Evolutionary conservation across 495 filamentous ascomycete genomes (phyloP).

Genomic region (Mycothermus thermophilus): DNA sequence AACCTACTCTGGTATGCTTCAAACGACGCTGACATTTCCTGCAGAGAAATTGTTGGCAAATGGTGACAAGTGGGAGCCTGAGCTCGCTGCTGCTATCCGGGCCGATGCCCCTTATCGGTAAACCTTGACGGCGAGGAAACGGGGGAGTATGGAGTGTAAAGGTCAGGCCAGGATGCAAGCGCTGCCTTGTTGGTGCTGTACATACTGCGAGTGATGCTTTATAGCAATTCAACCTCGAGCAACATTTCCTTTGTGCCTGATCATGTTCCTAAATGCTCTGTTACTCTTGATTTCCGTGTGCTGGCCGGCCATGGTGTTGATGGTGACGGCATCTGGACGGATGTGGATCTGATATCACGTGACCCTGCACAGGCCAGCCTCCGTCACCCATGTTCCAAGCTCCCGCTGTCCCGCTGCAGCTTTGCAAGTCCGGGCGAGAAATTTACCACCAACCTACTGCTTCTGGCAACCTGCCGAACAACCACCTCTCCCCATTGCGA

Average conservation of each 20-base stretch:
- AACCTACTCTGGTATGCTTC: background rate
- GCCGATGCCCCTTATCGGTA: slow-evolving; percentile 85
- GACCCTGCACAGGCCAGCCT: slow-evolving; percentile 9
- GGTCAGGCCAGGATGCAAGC: too few relatives aligned
- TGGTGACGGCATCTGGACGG: too few relatives aligned
- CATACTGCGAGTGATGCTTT: too few relatives aligned
- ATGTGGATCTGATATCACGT: too few relatives aligned
- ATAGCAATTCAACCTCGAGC: too few relatives aligned
- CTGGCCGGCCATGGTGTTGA: too few relatives aligned
- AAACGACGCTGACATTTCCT: slow-evolving; percentile 6
- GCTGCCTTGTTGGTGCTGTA: too few relatives aligned
- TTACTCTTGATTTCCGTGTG: too few relatives aligned
- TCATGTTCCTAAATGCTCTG: too few relatives aligned
- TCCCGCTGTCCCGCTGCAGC: too few relatives aligned
- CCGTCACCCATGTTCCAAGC: slow-evolving; percentile 10
- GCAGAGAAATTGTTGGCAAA: slow-evolving; percentile 63
- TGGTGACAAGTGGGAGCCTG: slow-evolving; percentile 97
- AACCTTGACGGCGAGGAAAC: slow-evolving; percentile 8
- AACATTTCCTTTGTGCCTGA: too few relatives aligned
- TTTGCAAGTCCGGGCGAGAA: slow-evolving; percentile 23
- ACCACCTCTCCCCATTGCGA: too few relatives aligned
- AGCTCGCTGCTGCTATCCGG: slow-evolving; percentile 78
- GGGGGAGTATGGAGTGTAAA: slow-evolving; percentile 1
- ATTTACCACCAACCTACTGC: slow-evolving; percentile 27
- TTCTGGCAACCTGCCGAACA: slow-evolving; percentile 1